Conservation (phyloP, 2,329 filamentous ascomycete genomes). For the Fusarium agapanthi region DNA sequence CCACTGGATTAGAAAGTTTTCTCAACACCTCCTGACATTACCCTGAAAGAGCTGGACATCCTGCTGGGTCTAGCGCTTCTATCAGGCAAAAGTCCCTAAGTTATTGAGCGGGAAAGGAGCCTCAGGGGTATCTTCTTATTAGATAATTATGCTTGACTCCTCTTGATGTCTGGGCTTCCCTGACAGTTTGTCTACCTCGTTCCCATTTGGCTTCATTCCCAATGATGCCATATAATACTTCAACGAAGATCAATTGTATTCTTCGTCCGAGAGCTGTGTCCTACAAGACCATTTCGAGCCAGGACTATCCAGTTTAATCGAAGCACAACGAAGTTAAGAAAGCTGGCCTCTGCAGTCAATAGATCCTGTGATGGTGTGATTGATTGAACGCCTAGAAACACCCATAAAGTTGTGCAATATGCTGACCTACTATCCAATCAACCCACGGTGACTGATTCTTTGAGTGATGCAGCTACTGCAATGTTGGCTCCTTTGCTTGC, state of each 20-base stretch:
- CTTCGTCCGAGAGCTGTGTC: background rate
- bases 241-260: background rate
- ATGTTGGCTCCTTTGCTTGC: conserved; percentile 51
- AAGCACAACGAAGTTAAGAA: background rate
- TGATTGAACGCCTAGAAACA: background rate
- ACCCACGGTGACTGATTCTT: conserved; percentile 46
- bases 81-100: background rate
- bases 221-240: background rate
- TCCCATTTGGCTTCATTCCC: background rate
- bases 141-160: background rate
- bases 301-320: background rate
- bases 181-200: background rate
- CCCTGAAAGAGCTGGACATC: background rate
- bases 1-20: background rate
- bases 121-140: background rate
- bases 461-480: conserved; percentile 46
- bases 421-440: conserved; percentile 5
- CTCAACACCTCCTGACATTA: background rate
- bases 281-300: background rate
- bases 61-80: background rate
- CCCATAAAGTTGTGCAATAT: background rate
- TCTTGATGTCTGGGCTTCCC: background rate
- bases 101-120: background rate
- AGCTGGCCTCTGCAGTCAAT: background rate
- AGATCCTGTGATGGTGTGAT: background rate